Percentiles rank a stretch among this genome's conserved stretches.
Evolutionary conservation across 129 eudicot genomes (phyloP).

Genomic region (Chrysanthemum makinoi): DNA sequence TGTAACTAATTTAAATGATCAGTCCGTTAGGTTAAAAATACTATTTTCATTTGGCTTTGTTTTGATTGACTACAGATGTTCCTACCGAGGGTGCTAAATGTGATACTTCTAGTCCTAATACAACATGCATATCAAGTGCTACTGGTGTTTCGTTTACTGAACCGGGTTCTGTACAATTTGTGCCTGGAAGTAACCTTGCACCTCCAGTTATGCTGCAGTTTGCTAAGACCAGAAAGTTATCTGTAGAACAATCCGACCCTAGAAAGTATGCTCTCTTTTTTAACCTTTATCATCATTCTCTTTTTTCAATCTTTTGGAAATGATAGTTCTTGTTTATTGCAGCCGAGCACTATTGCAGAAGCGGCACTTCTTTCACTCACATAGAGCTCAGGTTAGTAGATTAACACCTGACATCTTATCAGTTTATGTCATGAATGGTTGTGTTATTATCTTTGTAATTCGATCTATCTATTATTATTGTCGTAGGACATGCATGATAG

Average conservation of each 20-base stretch:
- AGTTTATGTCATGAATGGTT: not conserved
- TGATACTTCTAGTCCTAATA: conserved; percentile 49
- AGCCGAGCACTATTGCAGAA: conserved; percentile 80
- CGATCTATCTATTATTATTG: not conserved
- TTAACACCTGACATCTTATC: conserved; percentile 26
- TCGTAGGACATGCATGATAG: not conserved
- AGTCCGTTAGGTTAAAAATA: not conserved
- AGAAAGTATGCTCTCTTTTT: conserved; percentile 48
- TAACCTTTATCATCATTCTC: not conserved
- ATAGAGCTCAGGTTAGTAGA: conserved; percentile 74
- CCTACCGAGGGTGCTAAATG: conserved; percentile 40
- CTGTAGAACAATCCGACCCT: conserved; percentile 67
- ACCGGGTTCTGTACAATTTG: conserved; percentile 67
- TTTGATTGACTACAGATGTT: conserved; percentile 29
- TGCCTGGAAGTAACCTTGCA: conserved; percentile 53
- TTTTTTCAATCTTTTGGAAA: not conserved
- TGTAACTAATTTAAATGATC: not conserved
- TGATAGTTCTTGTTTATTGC: conserved; percentile 12
- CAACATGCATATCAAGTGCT: conserved; percentile 50
- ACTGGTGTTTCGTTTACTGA: conserved; percentile 55
- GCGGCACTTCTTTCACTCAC: conserved; percentile 92
- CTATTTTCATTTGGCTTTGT: not conserved
- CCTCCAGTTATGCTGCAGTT: conserved; percentile 67
- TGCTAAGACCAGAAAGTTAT: conserved; percentile 81
- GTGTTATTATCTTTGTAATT: not conserved